Conservation (phyloP, 1,139 yeast genomes). For the Scheffersomyces titani region DNA sequence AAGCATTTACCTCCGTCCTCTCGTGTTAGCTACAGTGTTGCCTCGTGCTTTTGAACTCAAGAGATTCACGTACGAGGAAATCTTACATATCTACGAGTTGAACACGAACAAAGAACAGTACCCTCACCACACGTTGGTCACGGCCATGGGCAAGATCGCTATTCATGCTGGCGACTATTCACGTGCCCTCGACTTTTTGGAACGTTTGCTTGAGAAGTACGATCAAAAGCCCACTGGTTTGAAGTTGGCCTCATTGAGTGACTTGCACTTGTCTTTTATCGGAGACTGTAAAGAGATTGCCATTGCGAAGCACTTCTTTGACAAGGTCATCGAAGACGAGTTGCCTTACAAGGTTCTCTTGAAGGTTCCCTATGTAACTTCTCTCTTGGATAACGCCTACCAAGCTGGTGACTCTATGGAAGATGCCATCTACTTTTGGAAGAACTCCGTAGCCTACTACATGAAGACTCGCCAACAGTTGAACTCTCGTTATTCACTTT, state of each 20-base stretch:
- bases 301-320: constrained; percentile 73
- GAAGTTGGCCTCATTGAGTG: constrained; percentile 35
- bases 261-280: constrained; percentile 76
- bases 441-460: constrained; percentile 58
- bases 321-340: constrained; percentile 63
- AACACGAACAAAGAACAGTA: constrained; percentile 25
- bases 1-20: constrained; percentile 40
- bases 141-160: constrained; percentile 44
- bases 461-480: constrained; percentile 36
- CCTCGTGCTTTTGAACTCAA: constrained; percentile 68
- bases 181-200: constrained; percentile 42
- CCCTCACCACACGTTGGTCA: constrained; percentile 29
- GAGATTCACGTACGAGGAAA: constrained; percentile 61
- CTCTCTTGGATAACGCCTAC: constrained; percentile 66
- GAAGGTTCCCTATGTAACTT: constrained; percentile 75
- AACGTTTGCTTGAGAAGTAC: constrained; percentile 32
- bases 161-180: constrained; percentile 42
- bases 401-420: constrained; percentile 58
- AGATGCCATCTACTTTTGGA: constrained; percentile 65
- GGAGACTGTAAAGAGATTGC: constrained; percentile 77
- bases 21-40: constrained; percentile 69
- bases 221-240: constrained; percentile 18
- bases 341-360: constrained; percentile 73
- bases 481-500: constrained; percentile 64
- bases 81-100: constrained; percentile 36